A percentile compares a stretch with the other conserved stretches of the same genome.
phyloP scores from a whole-genome alignment of 768 basidiomycete species.

The Tylopilus cervinicoccineus region DNA sequence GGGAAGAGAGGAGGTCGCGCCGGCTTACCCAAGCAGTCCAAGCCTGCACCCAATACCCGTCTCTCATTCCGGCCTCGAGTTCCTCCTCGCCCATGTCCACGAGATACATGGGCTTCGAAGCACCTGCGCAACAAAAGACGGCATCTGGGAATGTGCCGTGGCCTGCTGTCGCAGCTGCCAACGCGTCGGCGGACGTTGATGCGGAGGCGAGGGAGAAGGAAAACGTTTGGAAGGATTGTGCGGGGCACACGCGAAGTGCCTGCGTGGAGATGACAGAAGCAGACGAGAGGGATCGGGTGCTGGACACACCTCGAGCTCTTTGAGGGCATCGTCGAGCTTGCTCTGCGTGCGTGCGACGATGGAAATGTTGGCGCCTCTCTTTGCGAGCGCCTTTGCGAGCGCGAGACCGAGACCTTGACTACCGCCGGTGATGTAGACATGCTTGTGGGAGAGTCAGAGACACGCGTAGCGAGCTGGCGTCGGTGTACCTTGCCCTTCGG shows the following conservation, averaged over 20 bases:
- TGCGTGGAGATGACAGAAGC: conserved; percentile 23
- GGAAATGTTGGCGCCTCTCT: conserved; percentile 75
- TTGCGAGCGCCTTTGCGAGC: conserved; percentile 61
- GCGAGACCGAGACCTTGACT: conserved; percentile 77
- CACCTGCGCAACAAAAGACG: conserved; percentile 78
- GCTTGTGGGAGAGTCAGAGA: conserved; percentile 39
- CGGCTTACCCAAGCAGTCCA: conserved; percentile 45
- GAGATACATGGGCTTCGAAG: conserved; percentile 66
- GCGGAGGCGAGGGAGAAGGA: conserved; percentile 61
- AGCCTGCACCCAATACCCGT: conserved; percentile 36
- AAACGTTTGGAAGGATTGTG: conserved; percentile 62
- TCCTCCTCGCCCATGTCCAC: conserved; percentile 63
- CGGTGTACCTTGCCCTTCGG: conserved; percentile 39
- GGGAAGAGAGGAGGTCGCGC: neutral
- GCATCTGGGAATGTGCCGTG: conserved; percentile 69
- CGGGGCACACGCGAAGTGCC: conserved; percentile 48
- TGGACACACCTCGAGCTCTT: conserved; percentile 57
- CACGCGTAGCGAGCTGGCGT: neutral
- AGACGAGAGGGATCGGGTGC: too few relatives aligned
- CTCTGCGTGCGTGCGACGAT: conserved; percentile 77
- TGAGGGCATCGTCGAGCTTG: conserved; percentile 57
- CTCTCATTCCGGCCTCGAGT: conserved; percentile 41
- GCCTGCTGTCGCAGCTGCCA: conserved; percentile 54
- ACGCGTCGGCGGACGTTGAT: conserved; percentile 51
- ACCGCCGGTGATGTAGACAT: conserved; percentile 84